Percentiles rank a stretch among this genome's conserved stretches.
Evolutionary conservation across 106 monocot genomes (phyloP).

Genomic region (Alisma plantagoaquatica): DNA sequence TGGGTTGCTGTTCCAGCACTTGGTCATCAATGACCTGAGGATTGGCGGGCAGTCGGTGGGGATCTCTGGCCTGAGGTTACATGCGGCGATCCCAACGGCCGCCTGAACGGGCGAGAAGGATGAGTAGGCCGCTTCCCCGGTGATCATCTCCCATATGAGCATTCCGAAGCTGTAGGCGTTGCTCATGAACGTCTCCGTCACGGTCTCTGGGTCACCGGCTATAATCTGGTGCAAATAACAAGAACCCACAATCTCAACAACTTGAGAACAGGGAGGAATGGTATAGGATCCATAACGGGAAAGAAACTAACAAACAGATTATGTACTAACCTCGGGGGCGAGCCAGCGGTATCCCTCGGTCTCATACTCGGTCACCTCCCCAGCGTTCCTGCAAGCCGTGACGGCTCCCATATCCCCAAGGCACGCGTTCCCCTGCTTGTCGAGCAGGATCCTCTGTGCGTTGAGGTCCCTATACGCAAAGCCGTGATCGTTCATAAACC

Average conservation of each 20-base stretch:
- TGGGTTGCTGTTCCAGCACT: constrained; percentile 81
- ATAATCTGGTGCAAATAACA: constrained; percentile 54
- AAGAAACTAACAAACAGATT: background rate
- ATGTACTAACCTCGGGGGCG: constrained; percentile 70
- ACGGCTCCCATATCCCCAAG: constrained; percentile 94
- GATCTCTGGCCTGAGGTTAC: constrained; percentile 85
- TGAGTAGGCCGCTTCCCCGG: constrained; percentile 82
- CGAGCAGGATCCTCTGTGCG: constrained; percentile 57
- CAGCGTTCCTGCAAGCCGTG: constrained; percentile 38
- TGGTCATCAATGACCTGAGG: constrained; percentile 63
- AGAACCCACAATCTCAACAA: background rate
- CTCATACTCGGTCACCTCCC: constrained; percentile 88
- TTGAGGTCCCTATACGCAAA: constrained; percentile 76
- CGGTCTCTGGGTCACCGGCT: constrained; percentile 90
- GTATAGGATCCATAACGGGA: too few relatives aligned
- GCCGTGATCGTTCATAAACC: constrained; percentile 81
- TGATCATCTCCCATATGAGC: constrained; percentile 96
- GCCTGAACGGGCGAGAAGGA: constrained; percentile 97
- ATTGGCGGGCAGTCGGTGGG: constrained; percentile 75
- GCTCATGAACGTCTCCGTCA: constrained; percentile 95
- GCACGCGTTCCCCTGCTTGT: constrained; percentile 66
- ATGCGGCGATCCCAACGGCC: constrained; percentile 91
- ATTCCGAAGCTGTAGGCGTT: constrained; percentile 97
- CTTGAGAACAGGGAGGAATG: background rate
- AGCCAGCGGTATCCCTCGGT: constrained; percentile 90